Percentiles rank a stretch among this genome's conserved stretches.
These are phyloP conservation scores for Leucocoprinus leucothites DNA, from an alignment of 768 basidiomycete genomes.

Conservation along the genomic window DNA sequence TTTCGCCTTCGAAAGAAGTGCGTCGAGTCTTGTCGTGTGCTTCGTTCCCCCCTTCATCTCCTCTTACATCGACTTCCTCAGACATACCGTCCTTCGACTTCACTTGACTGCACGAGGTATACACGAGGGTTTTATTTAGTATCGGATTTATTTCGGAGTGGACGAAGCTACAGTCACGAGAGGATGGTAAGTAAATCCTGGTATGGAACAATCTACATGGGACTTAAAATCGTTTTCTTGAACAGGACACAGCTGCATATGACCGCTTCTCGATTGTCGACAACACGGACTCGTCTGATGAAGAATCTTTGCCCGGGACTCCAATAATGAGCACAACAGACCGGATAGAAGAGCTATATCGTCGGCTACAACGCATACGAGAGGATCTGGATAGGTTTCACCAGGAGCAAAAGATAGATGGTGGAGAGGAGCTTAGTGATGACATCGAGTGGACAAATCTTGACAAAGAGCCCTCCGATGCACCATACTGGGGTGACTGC, in stretches of 20 bases:
- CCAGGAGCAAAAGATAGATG: not conserved
- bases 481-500: not conserved
- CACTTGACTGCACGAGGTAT: not conserved
- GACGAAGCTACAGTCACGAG: not conserved
- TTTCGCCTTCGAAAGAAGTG: not conserved
- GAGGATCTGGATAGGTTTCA: not conserved
- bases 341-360: not conserved
- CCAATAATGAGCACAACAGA: slow-evolving; percentile 1
- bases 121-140: too few species aligned
- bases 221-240: not conserved
- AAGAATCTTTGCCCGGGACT: slow-evolving; percentile 1
- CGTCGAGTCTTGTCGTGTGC: not conserved
- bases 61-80: not conserved
- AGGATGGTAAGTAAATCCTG: not conserved
- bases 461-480: not conserved
- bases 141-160: not conserved
- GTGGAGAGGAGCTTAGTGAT: not conserved
- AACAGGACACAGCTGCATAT: not conserved
- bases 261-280: not conserved
- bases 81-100: not conserved
- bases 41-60: not conserved
- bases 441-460: not conserved
- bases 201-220: not conserved
- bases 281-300: not conserved
- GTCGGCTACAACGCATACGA: not conserved